Evolutionary conservation across 768 basidiomycete species (phyloP).

Genomic region (Suillus spraguei): DNA sequence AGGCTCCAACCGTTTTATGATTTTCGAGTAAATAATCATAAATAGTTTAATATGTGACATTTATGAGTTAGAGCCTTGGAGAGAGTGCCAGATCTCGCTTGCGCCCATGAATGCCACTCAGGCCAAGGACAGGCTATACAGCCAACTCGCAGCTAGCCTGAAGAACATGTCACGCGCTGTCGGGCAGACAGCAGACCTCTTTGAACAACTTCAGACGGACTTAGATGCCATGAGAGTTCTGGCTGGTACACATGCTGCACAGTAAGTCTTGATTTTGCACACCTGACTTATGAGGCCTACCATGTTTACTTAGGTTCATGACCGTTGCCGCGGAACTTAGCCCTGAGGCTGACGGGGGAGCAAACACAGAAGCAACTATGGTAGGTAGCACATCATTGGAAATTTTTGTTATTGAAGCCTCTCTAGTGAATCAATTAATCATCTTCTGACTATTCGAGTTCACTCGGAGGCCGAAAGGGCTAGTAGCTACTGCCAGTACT

Average conservation of each 20-base stretch:
- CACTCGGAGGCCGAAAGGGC: background rate
- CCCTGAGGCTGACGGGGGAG: constrained; percentile 19
- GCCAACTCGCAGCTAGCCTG: constrained; percentile 71
- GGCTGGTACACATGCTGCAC: constrained; percentile 78
- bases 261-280: constrained; percentile 49
- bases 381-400: background rate
- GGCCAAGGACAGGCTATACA: constrained; percentile 80
- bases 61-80: background rate
- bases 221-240: constrained; percentile 79
- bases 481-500: no score
- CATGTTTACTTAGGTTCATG: constrained; percentile 45
- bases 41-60: no score
- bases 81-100: background rate
- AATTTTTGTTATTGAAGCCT: background rate
- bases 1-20: no score
- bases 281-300: constrained; percentile 1
- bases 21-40: no score
- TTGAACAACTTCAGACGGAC: constrained; percentile 75
- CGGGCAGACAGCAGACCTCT: constrained; percentile 72
- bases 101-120: constrained; percentile 60
- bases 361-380: background rate
- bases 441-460: background rate
- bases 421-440: background rate
- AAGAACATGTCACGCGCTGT: constrained; percentile 69
- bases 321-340: constrained; percentile 48